phyloP scores from a whole-genome alignment of 257 asterid genomes.

The Gentiana macrophylla region DNA sequence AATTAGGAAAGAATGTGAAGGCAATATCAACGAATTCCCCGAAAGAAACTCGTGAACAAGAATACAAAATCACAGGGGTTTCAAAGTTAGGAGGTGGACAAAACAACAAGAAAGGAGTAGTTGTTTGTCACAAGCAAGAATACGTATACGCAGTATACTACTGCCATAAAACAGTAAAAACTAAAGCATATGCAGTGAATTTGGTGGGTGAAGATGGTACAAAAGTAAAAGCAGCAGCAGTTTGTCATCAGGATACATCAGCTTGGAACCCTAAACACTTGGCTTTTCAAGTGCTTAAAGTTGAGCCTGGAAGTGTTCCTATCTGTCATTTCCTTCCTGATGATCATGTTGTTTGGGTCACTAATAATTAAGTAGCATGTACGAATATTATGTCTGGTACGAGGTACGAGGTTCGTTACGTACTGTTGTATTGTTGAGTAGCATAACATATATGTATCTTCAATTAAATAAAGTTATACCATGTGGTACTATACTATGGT shows the following conservation, averaged over 20 bases:
- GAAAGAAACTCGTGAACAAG: conserved; percentile 13
- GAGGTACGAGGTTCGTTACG: too few relatives aligned
- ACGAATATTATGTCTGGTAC: too few relatives aligned
- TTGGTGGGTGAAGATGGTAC: conserved; percentile 50
- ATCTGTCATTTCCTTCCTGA: conserved; percentile 89
- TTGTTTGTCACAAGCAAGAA: conserved; percentile 60
- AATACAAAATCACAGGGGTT: conserved; percentile 30
- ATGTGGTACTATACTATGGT: too few relatives aligned
- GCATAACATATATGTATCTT: too few relatives aligned
- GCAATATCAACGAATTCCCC: conserved; percentile 59
- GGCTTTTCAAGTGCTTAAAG: conserved; percentile 86
- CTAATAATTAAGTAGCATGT: conserved; percentile 23
- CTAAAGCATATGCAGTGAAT: conserved; percentile 41
- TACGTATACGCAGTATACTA: conserved; percentile 71
- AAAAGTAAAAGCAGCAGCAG: conserved; percentile 56
- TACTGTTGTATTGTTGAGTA: too few relatives aligned
- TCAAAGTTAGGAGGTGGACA: conserved; percentile 21
- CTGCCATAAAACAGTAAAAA: conserved; percentile 53
- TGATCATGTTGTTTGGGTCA: conserved; percentile 83
- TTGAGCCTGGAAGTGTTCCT: conserved; percentile 75
- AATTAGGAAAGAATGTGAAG: conserved; percentile 37
- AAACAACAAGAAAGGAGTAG: too few relatives aligned
- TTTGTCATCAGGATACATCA: conserved; percentile 77
- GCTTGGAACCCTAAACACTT: conserved; percentile 87
- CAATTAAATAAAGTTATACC: too few relatives aligned